Conservation (phyloP, 495 filamentous ascomycete genomes). For the Penicillium herquei region DNA sequence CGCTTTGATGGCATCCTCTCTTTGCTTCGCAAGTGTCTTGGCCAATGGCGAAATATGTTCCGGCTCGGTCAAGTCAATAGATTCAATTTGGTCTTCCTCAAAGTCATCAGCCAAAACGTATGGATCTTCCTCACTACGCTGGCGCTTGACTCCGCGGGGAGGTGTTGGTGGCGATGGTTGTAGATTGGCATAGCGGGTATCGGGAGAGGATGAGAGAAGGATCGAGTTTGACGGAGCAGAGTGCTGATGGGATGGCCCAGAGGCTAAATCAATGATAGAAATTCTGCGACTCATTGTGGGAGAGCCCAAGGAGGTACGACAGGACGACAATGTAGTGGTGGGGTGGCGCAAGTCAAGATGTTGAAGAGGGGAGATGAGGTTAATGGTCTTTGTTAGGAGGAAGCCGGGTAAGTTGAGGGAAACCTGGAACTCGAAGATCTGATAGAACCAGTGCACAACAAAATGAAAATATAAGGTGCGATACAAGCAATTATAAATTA, state of each 20-base stretch:
- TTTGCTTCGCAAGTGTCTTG: slow-evolving; percentile 47
- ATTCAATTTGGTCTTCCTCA: slow-evolving; percentile 7
- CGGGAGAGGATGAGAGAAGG: background rate
- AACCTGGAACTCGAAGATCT: background rate
- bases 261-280: slow-evolving; percentile 19
- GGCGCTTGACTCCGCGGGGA: slow-evolving; percentile 18
- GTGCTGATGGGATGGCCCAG: background rate
- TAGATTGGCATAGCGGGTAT: background rate
- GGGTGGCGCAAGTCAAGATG: background rate
- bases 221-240: background rate
- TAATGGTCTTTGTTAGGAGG: background rate
- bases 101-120: background rate
- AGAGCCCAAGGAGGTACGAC: too few relatives aligned
- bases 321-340: background rate
- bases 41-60: slow-evolving; percentile 37
- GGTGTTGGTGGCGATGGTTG: slow-evolving; percentile 1
- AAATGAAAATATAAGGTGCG: background rate
- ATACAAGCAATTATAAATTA: background rate
- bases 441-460: background rate
- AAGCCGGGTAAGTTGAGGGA: background rate
- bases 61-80: slow-evolving; percentile 28
- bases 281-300: slow-evolving; percentile 15
- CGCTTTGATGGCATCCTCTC: slow-evolving; percentile 43
- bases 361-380: background rate
- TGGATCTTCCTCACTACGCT: background rate